These are phyloP conservation scores for Pharus latifolius DNA, from an alignment of 176 grass and related monocot genomes.

Conservation along the genomic window DNA sequence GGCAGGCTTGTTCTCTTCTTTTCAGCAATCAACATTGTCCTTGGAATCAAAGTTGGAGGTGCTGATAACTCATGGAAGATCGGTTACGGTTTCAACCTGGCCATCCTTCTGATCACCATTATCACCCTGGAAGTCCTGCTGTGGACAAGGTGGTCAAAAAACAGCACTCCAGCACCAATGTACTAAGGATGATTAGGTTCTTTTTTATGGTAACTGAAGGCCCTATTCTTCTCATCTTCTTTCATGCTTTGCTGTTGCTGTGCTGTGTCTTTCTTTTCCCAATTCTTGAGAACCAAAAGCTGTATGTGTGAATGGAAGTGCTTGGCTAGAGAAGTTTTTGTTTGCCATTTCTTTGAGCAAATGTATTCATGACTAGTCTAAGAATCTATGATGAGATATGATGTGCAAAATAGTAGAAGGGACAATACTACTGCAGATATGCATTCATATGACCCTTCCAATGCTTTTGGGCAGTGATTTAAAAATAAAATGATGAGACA, in stretches of 20 bases:
- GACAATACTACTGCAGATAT: background rate
- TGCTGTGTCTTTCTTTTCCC: background rate
- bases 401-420: background rate
- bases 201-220: background rate
- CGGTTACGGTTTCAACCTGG: conserved; percentile 79
- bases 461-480: background rate
- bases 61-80: conserved; percentile 76
- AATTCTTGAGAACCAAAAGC: too few species aligned
- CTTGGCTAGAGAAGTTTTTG: too few species aligned
- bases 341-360: too few species aligned
- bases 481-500: background rate
- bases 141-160: conserved; percentile 63
- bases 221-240: background rate
- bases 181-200: conserved; percentile 31
- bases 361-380: background rate
- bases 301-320: too few species aligned
- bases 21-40: conserved; percentile 72
- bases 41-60: conserved; percentile 64
- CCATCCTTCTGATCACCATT: conserved; percentile 51
- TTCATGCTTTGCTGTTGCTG: background rate
- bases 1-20: conserved; percentile 80
- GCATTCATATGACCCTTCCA: background rate
- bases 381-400: background rate
- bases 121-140: conserved; percentile 74
- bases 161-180: conserved; percentile 10